Base-by-base conservation (phyloP, 768 basidiomycete genomes). In the Mycena vitilis region DNA sequence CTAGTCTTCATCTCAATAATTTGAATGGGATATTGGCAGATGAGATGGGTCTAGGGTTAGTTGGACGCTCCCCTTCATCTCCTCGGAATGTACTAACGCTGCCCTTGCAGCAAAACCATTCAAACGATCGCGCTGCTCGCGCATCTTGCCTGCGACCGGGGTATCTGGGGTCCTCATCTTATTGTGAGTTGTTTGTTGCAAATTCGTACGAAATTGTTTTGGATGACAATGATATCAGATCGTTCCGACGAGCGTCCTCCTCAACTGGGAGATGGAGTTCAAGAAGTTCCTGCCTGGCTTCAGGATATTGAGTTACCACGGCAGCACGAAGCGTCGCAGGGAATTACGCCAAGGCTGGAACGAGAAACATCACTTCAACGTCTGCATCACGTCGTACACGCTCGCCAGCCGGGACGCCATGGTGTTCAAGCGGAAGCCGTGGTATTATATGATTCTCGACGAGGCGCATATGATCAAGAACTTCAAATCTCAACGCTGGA, bases 391-490 rank as follows among this genome's bases (percentile, higher is more conserved):
- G 0, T 96, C 95, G 20, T 98, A 98, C 77, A 91, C 95, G 6
- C 87, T 97, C 34, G 95, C 95, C n/a, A 91, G 93, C 75, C 89
- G 93, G 45, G 95, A 98, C 76, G 91, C 94, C 60, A 89, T 94
- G 73, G 92, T 96, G 20, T 95, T 97, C 83, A 94, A 94, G 78
- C 89, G 96, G 49, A 96, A 95, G 80, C 83, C 88, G 56, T 97
- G 96, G 96, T 95, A 95, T 76, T 98, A 98, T 74, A 94, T 98
- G 92, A 89, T 98, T 62, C 88, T 98, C 7, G 95, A 98, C 76
- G 95, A 98, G 79, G 96, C 95, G 9, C 95, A 98, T 76, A 97
- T 96, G 89, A 96, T 98, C 88, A 96, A 96, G 82, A 98, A 98
- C 78, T 97, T 96, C 82, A 90, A 91, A 75, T 95, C 93, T 0